These are phyloP conservation scores for Acorus gramineus DNA, from an alignment of 106 monocot genomes.

Conservation along the genomic window DNA sequence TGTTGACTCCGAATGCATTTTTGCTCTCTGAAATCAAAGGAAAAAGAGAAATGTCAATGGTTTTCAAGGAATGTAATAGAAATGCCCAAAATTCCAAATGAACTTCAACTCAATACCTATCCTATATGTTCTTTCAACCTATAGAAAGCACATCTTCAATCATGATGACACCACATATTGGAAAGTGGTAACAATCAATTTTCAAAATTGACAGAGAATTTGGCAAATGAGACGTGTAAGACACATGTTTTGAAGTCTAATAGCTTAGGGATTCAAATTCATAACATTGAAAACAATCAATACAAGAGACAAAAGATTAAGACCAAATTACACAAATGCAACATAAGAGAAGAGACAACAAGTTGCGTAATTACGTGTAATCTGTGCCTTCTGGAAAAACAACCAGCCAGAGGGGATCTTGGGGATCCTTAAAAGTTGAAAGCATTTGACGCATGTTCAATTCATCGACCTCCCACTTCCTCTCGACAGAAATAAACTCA, in stretches of 20 bases:
- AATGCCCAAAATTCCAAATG: no score
- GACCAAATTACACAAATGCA: background rate
- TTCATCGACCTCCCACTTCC: conserved; percentile 92
- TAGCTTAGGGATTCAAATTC: background rate
- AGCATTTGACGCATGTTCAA: conserved; percentile 44
- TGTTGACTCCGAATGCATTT: conserved; percentile 83
- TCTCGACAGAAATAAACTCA: conserved; percentile 92
- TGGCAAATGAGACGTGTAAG: no score
- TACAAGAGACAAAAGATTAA: background rate
- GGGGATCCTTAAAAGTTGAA: conserved; percentile 47
- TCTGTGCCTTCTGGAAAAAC: conserved; percentile 98
- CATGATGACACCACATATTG: no score
- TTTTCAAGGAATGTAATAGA: no score
- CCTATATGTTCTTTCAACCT: no score
- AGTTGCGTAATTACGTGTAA: conserved; percentile 59
- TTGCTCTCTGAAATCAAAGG: conserved; percentile 46
- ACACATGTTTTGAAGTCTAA: no score
- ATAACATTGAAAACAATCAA: background rate
- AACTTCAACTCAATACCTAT: no score
- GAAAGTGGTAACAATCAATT: no score
- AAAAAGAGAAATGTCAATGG: background rate
- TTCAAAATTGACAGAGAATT: no score
- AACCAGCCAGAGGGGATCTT: conserved; percentile 85
- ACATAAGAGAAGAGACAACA: conserved; percentile 1
- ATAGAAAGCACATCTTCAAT: no score